Conservation (phyloP, 495 filamentous ascomycete genomes). For the Aspergillus panamensis region DNA sequence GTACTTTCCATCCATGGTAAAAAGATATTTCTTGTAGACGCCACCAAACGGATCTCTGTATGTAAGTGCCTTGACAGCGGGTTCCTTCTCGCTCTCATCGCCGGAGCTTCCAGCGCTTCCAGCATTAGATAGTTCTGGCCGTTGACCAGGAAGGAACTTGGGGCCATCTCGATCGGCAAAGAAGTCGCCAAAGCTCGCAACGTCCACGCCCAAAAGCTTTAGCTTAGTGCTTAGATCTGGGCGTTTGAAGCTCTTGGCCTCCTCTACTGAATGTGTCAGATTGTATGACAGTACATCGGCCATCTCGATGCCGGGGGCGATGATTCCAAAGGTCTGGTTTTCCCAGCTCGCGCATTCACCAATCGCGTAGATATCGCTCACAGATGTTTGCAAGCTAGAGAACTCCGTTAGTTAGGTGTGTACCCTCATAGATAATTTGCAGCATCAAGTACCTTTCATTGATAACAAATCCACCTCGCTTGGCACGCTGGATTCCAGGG, state of each 20-base stretch:
- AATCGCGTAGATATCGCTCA: slow-evolving; percentile 78
- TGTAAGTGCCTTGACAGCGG: slow-evolving; percentile 76
- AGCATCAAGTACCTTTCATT: slow-evolving; percentile 45
- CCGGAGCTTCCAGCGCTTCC: slow-evolving; percentile 19
- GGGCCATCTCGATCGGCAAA: slow-evolving; percentile 91
- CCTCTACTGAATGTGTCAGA: slow-evolving; percentile 77
- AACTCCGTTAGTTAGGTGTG: neutral
- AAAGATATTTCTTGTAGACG: slow-evolving; percentile 97
- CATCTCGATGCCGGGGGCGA: slow-evolving; percentile 95
- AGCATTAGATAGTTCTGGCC: slow-evolving; percentile 27
- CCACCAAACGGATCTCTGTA: slow-evolving; percentile 92
- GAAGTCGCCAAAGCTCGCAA: slow-evolving; percentile 94
- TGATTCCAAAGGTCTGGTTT: slow-evolving; percentile 87
- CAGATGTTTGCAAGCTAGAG: slow-evolving; percentile 64
- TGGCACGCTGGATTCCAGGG: slow-evolving; percentile 70
- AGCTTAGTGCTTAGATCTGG: slow-evolving; percentile 93
- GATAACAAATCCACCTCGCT: slow-evolving; percentile 75
- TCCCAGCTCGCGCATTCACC: slow-evolving; percentile 96
- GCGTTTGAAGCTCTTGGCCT: slow-evolving; percentile 68
- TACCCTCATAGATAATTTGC: neutral
- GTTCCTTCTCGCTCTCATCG: slow-evolving; percentile 39
- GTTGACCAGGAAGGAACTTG: slow-evolving; percentile 62
- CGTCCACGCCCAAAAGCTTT: slow-evolving; percentile 90
- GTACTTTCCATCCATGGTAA: slow-evolving; percentile 89
- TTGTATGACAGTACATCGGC: slow-evolving; percentile 95